Evolutionary conservation across 305 asterid genomes (phyloP), one percentile per base, ranked within the genome.

Genomic region (Plantago lanceolata): DNA sequence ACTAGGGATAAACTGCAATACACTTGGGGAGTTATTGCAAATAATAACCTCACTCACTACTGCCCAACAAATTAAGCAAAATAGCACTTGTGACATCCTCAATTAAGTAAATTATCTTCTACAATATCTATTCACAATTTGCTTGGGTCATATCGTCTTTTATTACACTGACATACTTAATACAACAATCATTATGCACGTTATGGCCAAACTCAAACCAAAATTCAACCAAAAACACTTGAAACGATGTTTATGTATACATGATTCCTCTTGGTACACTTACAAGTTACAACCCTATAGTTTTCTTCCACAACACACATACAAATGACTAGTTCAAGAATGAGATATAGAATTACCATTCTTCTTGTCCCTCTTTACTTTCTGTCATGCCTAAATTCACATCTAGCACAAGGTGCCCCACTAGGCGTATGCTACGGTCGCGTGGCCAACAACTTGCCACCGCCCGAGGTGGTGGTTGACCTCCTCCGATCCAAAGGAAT

Each of bases 381-480:
- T 54, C 53, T 62, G 24, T 33, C 67, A 43, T 55, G 57, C 60
- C 71, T 59, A 2, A 19, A 61, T 3, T 57, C 74, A 64, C 51
- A 59, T 56, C 40, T 61, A 53, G 33, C 75, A 80, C 82, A 50
- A 16, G 81, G 80, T n/a, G 78, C 77, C 16, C 81, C 83, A 0
- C 73, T 87, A 4, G 95, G 95, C 68, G 82, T 87, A n/a, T 84
- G 92, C 77, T 87, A 81, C 64, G 86, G 92, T 56, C 84, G 81
- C 0, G 78, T 81, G 1, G 86, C 79, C 2, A 69, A 40, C 68
- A 78, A 87, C 75, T 74, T 82, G 13, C 92, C 86, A 44, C 80
- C 78, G 0, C 59, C 92, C 29, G 44, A 82, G 0, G 67, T 68
- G 49, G 86, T 73, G 15, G 67, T 75, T 70, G 57, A 37, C 68